Conservation (phyloP, 257 asterid species). For the Nemophila menziesii region DNA sequence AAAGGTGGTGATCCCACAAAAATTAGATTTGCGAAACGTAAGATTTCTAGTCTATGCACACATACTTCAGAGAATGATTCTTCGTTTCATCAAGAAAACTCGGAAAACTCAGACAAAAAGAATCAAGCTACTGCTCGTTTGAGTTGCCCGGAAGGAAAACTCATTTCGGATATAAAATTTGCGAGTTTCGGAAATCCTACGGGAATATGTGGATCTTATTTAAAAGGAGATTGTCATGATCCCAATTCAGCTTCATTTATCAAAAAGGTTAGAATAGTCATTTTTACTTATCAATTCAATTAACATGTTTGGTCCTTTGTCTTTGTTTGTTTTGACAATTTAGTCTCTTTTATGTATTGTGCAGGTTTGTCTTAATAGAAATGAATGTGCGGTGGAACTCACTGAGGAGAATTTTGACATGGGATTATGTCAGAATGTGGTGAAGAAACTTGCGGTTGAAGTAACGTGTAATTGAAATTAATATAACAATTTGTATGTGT, state of each 20-base stretch:
- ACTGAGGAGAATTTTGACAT: constrained; percentile 23
- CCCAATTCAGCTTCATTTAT: constrained; percentile 32
- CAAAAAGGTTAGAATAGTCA: constrained; percentile 31
- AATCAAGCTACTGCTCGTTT: constrained; percentile 25
- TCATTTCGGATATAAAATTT: constrained; percentile 39
- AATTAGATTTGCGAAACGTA: constrained; percentile 49
- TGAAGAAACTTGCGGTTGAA: constrained; percentile 49
- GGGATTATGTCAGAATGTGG: constrained; percentile 30
- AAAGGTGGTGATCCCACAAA: constrained; percentile 73
- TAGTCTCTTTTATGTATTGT: not conserved
- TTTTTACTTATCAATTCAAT: not conserved
- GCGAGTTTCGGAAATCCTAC: constrained; percentile 66
- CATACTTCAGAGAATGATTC: constrained; percentile 59
- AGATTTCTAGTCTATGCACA: constrained; percentile 36
- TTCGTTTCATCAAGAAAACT: constrained; percentile 23
- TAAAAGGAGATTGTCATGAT: constrained; percentile 45
- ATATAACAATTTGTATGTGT: too few species aligned
- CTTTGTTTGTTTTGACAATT: not conserved
- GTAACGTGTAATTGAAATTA: constrained; percentile 28
- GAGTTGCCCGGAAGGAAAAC: constrained; percentile 39
- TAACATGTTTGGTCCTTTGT: not conserved
- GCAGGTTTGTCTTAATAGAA: constrained; percentile 54
- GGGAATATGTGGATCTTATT: constrained; percentile 55
- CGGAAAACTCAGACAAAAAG: constrained; percentile 15
- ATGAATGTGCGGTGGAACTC: constrained; percentile 31